Base-by-base conservation (phyloP, 345 rosid genomes). In the Moricandia arvensis region DNA sequence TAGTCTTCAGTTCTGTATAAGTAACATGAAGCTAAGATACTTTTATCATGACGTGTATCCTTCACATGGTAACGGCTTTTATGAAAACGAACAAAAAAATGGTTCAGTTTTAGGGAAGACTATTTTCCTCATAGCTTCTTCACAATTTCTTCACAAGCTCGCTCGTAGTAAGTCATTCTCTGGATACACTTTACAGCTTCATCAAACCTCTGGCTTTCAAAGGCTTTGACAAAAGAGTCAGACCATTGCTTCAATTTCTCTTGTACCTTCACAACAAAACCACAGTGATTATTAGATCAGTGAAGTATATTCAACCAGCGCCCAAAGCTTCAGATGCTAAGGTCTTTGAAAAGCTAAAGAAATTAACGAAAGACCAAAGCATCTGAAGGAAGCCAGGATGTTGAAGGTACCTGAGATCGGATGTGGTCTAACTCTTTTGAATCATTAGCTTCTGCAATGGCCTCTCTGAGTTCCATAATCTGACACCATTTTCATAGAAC, bases 401-500 rank as follows among this genome's bases (percentile, higher is more conserved):
- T 58, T n/a, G 54, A 71, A 16, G 76, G 69, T 83, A 94, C 98
- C 91, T 62, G 83, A 63, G 88, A 80, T 9, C 79, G 82, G 43
- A 94, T 87, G 70, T 83, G 84, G 72, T 81, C 84, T 64, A 94
- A 79, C 69, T 83, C 83, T 68, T 74, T 77, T 17, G 93, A 79
- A 75, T 85, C 86, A 18, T 86, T 45, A 33, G 97, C 93, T 75
- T 94, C 97, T 73, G 89, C 87, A 62, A 94, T 93, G 13, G 90
- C 86, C 87, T 91, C 97, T 79, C 98, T 89, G 68, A 94, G 84
- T 75, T 94, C 95, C 96, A 94, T 84, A 73, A 94, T 83, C 98
- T 94, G 86, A 72, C 69, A 59, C 63, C 71, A 73, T 21, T 15
- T 45, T 53, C 57, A 27, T 37, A 61, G 31, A 79, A 13, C 4